Percentiles rank a stretch among this genome's conserved stretches.
Conservation (phyloP, 2,329 filamentous ascomycete genomes). For the Proliferodiscus dingleyae region DNA sequence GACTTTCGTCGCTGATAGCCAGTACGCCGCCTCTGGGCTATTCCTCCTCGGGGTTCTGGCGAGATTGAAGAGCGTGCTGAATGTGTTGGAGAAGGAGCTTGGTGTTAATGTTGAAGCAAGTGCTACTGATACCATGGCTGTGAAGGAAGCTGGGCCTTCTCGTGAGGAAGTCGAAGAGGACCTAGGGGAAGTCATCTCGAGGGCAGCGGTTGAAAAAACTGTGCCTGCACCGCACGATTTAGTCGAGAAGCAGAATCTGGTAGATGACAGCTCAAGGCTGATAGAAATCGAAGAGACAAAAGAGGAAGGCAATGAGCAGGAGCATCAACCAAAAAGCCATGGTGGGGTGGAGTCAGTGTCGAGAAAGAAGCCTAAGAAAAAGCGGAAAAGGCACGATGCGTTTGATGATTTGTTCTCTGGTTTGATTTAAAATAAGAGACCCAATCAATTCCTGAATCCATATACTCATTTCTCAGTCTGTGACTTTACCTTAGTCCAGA, state of each 20-base stretch:
- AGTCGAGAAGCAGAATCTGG: neutral
- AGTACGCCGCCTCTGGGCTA: slow-evolving; percentile 67
- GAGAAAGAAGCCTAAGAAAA: slow-evolving; percentile 45
- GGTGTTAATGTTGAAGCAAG: slow-evolving; percentile 3
- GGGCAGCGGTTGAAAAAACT: slow-evolving; percentile 17
- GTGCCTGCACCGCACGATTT: neutral
- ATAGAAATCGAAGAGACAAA: slow-evolving; percentile 4
- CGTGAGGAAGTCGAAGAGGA: slow-evolving; percentile 11
- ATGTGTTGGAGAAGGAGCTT: neutral
- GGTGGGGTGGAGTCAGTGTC: slow-evolving; percentile 24
- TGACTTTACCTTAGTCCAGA: too few species aligned
- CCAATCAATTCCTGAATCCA: neutral
- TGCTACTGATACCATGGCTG: slow-evolving; percentile 1
- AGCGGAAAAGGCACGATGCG: slow-evolving; percentile 56
- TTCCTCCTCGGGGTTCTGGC: slow-evolving; percentile 62
- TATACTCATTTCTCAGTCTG: too few species aligned
- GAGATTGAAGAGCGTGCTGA: slow-evolving; percentile 43
- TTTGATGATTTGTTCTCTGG: slow-evolving; percentile 70
- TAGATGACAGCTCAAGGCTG: slow-evolving; percentile 3
- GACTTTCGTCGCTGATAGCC: slow-evolving; percentile 64
- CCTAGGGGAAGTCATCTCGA: slow-evolving; percentile 31
- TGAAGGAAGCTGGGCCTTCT: neutral
- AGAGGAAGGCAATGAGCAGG: slow-evolving; percentile 25
- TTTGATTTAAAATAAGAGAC: slow-evolving; percentile 38
- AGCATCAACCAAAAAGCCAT: slow-evolving; percentile 1